phyloP scores from a whole-genome alignment of 164 flowering plant species.

The Vitis amurensis region DNA sequence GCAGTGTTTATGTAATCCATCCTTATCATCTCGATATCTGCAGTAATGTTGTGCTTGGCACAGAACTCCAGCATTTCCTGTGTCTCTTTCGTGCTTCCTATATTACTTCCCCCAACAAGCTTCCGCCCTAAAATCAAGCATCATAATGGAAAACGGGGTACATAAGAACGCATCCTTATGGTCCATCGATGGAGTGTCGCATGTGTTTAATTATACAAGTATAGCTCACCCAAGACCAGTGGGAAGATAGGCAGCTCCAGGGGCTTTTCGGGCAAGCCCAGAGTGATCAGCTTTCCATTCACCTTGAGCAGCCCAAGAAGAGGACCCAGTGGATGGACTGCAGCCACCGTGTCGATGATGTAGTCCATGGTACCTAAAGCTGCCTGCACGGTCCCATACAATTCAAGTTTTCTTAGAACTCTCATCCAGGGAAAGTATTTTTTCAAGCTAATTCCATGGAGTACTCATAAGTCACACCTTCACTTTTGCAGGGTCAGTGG shows the following conservation, averaged over 20 bases:
- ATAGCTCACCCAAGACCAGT: constrained; percentile 22
- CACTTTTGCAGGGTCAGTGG: constrained; percentile 35
- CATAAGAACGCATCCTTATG: no score
- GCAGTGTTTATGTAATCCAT: constrained; percentile 30
- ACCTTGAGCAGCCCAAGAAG: constrained; percentile 26
- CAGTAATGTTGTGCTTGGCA: constrained; percentile 24
- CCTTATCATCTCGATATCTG: constrained; percentile 32
- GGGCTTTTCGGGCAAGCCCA: constrained; percentile 35
- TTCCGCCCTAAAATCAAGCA: constrained; percentile 22
- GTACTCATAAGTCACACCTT: constrained; percentile 27
- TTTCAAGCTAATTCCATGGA: no score
- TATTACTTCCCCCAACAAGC: constrained; percentile 30
- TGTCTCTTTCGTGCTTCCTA: constrained; percentile 34
- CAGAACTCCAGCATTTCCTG: constrained; percentile 40
- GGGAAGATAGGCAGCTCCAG: constrained; percentile 32
- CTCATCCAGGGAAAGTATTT: no score
- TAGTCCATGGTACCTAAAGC: constrained; percentile 34
- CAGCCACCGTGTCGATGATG: constrained; percentile 36
- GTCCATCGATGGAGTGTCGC: no score
- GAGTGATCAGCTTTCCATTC: constrained; percentile 29
- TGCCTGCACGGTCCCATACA: constrained; percentile 15
- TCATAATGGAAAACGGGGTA: no score
- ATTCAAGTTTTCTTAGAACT: no score
- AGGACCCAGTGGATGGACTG: constrained; percentile 28
- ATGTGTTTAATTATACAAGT: no score